phyloP scores from a whole-genome alignment of 2,329 filamentous ascomycete species.

The Monilinia polystroma region DNA sequence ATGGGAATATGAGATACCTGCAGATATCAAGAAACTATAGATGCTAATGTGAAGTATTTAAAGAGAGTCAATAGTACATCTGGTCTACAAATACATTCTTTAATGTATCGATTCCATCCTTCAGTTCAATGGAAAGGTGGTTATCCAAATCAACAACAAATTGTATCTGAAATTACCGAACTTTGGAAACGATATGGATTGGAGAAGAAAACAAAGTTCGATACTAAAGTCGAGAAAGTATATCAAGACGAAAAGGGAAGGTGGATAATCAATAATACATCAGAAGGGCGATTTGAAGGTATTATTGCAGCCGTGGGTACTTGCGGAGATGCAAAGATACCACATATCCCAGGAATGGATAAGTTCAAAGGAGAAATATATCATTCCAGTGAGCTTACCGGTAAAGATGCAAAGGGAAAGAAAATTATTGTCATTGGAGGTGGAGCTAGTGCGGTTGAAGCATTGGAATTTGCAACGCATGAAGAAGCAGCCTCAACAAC shows the following conservation, averaged over 20 bases:
- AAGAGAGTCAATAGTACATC: slow-evolving; percentile 80
- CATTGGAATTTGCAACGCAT: slow-evolving; percentile 72
- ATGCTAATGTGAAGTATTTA: not conserved
- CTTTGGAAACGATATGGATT: slow-evolving; percentile 76
- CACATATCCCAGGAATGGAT: slow-evolving; percentile 67
- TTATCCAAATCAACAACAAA: slow-evolving; percentile 77
- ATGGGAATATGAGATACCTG: not conserved
- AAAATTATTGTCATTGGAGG: slow-evolving; percentile 75
- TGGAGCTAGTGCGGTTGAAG: slow-evolving; percentile 78
- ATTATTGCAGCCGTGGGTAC: slow-evolving; percentile 77
- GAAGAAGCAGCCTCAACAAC: slow-evolving; percentile 66
- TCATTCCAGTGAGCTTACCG: slow-evolving; percentile 74
- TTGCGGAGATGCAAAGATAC: slow-evolving; percentile 75
- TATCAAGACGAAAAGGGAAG: slow-evolving; percentile 66
- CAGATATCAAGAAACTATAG: not conserved
- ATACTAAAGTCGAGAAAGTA: slow-evolving; percentile 66
- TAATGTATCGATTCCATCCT: slow-evolving; percentile 88
- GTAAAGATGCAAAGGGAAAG: slow-evolving; percentile 70
- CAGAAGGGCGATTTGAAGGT: slow-evolving; percentile 73
- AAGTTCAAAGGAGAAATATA: slow-evolving; percentile 69
- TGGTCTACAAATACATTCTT: slow-evolving; percentile 76
- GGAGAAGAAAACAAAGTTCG: slow-evolving; percentile 68
- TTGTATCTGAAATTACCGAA: slow-evolving; percentile 67
- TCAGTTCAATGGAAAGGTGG: slow-evolving; percentile 70
- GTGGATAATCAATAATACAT: slow-evolving; percentile 75